phyloP scores from a whole-genome alignment of 2,329 filamentous ascomycete genomes.

The Ceratocystis smalleyi region DNA sequence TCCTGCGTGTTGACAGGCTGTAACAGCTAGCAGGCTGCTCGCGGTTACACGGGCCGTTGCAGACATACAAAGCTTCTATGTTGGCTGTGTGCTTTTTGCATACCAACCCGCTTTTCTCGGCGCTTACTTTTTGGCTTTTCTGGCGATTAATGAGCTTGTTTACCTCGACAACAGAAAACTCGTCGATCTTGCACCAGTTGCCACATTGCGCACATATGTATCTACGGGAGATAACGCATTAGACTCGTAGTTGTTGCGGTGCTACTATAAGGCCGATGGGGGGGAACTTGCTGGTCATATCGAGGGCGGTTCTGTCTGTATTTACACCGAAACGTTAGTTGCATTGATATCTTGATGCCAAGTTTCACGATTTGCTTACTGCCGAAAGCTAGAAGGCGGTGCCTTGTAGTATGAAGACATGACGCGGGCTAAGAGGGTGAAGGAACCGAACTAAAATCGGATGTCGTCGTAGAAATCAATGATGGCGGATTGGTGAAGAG shows the following conservation, averaged over 20 bases:
- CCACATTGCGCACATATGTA: conserved; percentile 23
- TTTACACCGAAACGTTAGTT: not conserved
- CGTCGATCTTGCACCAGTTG: conserved; percentile 24
- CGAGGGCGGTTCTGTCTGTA: not conserved
- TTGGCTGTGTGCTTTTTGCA: conserved; percentile 25
- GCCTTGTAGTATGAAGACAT: not conserved
- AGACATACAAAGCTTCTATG: conserved; percentile 21
- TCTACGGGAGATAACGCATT: not conserved
- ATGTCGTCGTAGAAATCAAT: not conserved
- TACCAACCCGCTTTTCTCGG: conserved; percentile 25
- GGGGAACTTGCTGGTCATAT: not conserved
- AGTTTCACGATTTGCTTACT: not conserved
- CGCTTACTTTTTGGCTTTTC: conserved; percentile 18
- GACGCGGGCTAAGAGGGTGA: not conserved
- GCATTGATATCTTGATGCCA: not conserved
- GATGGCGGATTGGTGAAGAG: not conserved
- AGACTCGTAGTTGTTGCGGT: not conserved
- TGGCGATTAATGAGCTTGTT: conserved; percentile 20
- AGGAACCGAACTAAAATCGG: not conserved
- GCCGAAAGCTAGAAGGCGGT: not conserved
- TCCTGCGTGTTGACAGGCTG: conserved; percentile 21
- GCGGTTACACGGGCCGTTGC: conserved; percentile 23
- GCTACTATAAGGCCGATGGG: not conserved
- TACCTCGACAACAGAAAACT: conserved; percentile 25
- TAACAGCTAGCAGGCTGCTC: conserved; percentile 22